phyloP scores from a whole-genome alignment of 1,284 basidiomycete species.

The Naganishia albida region DNA sequence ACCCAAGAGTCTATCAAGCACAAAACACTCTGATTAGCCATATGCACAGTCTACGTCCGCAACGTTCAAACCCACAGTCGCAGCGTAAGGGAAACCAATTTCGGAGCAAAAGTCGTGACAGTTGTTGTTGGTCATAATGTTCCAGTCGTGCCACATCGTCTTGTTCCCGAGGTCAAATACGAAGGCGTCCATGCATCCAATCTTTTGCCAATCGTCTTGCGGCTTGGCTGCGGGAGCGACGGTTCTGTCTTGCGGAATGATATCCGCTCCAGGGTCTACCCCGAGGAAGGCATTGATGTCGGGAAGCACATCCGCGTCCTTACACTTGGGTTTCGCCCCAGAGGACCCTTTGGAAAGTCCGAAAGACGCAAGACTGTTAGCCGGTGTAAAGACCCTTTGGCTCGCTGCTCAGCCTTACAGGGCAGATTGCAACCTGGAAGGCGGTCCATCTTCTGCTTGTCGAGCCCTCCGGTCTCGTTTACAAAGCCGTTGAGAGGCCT shows the following conservation, averaged over 20 bases:
- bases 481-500: conserved; percentile 39
- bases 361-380: conserved; percentile 21
- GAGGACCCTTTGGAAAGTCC: neutral
- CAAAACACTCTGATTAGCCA: neutral
- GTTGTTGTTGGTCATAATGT: conserved; percentile 27
- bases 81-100: conserved; percentile 30
- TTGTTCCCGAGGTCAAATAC: conserved; percentile 18
- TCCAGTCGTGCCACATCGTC: conserved; percentile 28
- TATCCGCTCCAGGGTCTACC: conserved; percentile 8
- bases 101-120: conserved; percentile 31
- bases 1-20: conserved; percentile 2
- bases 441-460: conserved; percentile 35
- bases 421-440: conserved; percentile 47
- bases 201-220: conserved; percentile 37
- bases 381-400: conserved; percentile 5
- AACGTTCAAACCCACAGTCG: neutral
- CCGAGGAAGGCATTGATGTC: conserved; percentile 19
- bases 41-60: neutral
- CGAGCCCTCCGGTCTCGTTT: conserved; percentile 37
- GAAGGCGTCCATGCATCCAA: conserved; percentile 38
- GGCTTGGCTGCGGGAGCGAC: conserved; percentile 36
- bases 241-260: conserved; percentile 27
- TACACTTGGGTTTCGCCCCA: conserved; percentile 29
- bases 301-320: neutral
- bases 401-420: conserved; percentile 31